Conservation (phyloP, 2,329 filamentous ascomycete species). For the Fusarium sp. region DNA sequence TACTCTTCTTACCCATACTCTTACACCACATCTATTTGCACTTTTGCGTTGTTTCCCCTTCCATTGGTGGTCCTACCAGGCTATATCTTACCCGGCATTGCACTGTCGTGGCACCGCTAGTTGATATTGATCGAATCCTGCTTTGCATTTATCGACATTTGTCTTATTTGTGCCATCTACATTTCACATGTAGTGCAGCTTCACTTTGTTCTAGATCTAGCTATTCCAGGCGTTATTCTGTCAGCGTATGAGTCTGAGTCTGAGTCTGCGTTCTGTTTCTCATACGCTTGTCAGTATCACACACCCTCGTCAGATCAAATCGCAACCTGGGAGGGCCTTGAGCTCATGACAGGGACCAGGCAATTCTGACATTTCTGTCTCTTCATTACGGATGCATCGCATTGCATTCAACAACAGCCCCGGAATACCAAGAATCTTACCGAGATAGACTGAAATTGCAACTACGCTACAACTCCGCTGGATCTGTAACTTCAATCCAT, state of each 20-base stretch:
- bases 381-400: constrained; percentile 7
- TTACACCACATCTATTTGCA: constrained; percentile 23
- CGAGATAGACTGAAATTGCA: constrained; percentile 11
- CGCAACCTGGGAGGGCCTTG: constrained; percentile 20
- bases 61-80: constrained; percentile 9
- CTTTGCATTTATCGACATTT: constrained; percentile 21
- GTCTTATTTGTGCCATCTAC: constrained; percentile 24
- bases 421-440: constrained; percentile 19
- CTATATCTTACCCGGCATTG: neutral
- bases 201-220: constrained; percentile 30
- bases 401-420: constrained; percentile 19
- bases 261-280: constrained; percentile 13
- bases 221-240: constrained; percentile 29
- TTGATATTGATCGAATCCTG: constrained; percentile 30
- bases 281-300: constrained; percentile 31
- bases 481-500: constrained; percentile 6
- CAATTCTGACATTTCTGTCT: constrained; percentile 22
- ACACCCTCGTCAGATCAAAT: constrained; percentile 31
- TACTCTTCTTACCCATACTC: constrained; percentile 24
- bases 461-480: constrained; percentile 26
- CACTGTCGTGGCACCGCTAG: constrained; percentile 17
- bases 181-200: constrained; percentile 27
- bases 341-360: constrained; percentile 17
- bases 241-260: constrained; percentile 19
- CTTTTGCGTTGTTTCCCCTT: constrained; percentile 23